Base-by-base conservation (phyloP, 768 basidiomycete genomes). In the Mycena chlorophos region DNA sequence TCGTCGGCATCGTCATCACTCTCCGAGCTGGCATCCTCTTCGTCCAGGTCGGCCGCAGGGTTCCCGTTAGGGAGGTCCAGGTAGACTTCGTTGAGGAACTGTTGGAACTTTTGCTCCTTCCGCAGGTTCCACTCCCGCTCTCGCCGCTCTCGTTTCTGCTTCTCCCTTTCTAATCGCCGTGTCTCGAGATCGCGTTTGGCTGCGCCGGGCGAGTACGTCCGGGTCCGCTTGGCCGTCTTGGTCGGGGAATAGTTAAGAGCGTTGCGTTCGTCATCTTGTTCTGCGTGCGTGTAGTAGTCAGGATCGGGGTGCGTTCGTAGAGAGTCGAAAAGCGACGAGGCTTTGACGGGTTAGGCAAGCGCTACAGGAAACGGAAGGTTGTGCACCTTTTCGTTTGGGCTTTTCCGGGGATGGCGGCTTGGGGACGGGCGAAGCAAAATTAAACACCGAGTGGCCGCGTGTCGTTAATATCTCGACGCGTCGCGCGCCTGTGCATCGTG, bases 371-470 rank as follows among this genome's bases (percentile, higher is more conserved):
- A 22, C n/a, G n/a, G n/a, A n/a, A 37, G 27, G 43, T 45, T 8
- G 43, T 56, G 26, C 55, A 84, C 84, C 77, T 73, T 81, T 80
- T 47, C 84, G 80, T 65, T 84, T 83, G 19, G 55, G 46, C 5
- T 59, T 66, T 40, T 73, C 71, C 6, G 68, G 64, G 10, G 68
- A 57, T 39, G 62, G 58, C 19, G 56, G 45, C 34, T 28, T 28
- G 28, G 57, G 40, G 4, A 49, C 34, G n/a, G 57, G 42, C 31
- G 54, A 47, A 3, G 60, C 29, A 58, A 67, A 68, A 48, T 65
- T 47, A 38, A 68, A 67, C 12, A n/a, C 10, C 8, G 25, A 25
- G 8, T 46, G 23, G 45, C 6, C 23, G n/a, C 45, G 45, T 13
- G 23, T 27, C 13, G 20, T 25, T 13, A 46, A 27, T 46, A 25